Evolutionary conservation across 345 rosid species (phyloP).

Genomic region (Litchi chinensis): DNA sequence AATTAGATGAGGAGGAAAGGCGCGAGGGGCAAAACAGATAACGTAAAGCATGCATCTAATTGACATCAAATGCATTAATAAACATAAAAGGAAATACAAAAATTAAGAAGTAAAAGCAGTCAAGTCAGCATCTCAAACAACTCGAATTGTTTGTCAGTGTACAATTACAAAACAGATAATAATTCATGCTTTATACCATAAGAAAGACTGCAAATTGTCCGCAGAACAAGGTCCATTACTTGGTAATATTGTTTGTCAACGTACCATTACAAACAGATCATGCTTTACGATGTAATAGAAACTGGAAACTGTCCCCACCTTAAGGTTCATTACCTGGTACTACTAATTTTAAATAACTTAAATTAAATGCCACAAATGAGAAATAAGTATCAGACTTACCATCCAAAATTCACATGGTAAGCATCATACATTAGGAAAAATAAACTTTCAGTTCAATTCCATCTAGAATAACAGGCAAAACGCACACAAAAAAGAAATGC

Average conservation of each 20-base stretch:
- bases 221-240: background rate
- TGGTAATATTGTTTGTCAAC: background rate
- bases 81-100: background rate
- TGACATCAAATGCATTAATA: background rate
- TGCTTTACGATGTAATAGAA: background rate
- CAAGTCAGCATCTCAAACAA: background rate
- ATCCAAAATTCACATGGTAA: background rate
- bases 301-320: background rate
- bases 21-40: background rate
- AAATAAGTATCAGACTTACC: background rate
- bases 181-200: background rate
- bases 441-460: background rate
- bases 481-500: too few relatives aligned
- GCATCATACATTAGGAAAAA: background rate
- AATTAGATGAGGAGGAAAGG: slow-evolving; percentile 14
- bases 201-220: background rate
- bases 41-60: background rate
- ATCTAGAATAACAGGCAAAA: background rate
- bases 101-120: background rate
- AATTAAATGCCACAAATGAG: background rate
- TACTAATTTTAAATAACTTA: background rate
- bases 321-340: background rate
- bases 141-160: background rate
- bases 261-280: background rate
- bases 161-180: background rate